These are phyloP conservation scores for Ceratorhiza oryzae-sativae DNA, from an alignment of 1,284 basidiomycete genomes.

Conservation along the genomic window DNA sequence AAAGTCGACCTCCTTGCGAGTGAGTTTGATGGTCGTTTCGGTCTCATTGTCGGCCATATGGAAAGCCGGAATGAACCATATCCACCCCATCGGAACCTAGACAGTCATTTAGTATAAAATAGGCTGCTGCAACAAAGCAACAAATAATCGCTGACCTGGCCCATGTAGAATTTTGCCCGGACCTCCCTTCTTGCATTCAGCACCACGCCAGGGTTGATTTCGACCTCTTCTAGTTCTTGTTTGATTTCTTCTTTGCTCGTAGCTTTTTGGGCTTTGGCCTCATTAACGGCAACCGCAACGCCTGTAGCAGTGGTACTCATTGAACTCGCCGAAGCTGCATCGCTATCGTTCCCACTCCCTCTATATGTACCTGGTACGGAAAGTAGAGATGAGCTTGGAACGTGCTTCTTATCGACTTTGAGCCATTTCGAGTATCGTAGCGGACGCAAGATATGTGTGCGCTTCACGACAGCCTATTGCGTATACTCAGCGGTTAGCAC, in stretches of 20 bases:
- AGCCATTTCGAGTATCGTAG: slow-evolving; percentile 44
- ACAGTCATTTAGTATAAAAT: no score
- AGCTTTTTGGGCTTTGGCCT: slow-evolving; percentile 4
- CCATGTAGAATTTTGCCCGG: slow-evolving; percentile 79
- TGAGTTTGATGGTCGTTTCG: slow-evolving; percentile 52
- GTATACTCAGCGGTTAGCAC: not conserved
- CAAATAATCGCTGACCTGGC: slow-evolving; percentile 66
- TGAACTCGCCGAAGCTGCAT: slow-evolving; percentile 36
- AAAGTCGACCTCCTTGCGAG: slow-evolving; percentile 74
- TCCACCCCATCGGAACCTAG: slow-evolving; percentile 79
- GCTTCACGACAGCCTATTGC: slow-evolving; percentile 9
- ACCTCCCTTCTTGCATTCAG: slow-evolving; percentile 75
- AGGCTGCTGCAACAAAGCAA: no score
- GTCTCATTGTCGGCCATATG: slow-evolving; percentile 62
- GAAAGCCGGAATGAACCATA: slow-evolving; percentile 84
- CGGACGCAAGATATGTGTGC: slow-evolving; percentile 41
- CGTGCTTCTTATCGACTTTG: slow-evolving; percentile 41
- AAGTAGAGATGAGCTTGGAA: slow-evolving; percentile 10
- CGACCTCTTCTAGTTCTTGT: slow-evolving; percentile 35
- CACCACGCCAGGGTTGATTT: slow-evolving; percentile 55
- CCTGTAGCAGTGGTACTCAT: slow-evolving; percentile 34
- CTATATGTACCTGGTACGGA: slow-evolving; percentile 33
- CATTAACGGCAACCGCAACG: slow-evolving; percentile 14
- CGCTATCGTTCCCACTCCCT: slow-evolving; percentile 35
- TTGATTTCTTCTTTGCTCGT: not conserved